Conservation (phyloP, 768 basidiomycete species). For the Rhodosporidiobolus odoratus region DNA sequence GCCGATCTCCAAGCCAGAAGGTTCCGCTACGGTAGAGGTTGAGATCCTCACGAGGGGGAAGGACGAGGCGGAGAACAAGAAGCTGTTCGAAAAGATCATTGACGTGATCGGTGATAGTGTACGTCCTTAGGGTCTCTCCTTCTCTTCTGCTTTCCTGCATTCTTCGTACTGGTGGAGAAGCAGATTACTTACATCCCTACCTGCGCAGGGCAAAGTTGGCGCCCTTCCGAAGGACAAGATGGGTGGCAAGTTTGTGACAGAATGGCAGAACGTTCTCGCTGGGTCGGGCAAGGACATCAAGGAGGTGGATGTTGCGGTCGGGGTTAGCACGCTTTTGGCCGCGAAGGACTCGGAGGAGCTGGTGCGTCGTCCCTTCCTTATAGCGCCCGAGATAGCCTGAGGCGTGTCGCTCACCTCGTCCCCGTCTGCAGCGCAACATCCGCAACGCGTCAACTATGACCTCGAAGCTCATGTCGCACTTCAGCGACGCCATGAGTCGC, state of each 20-base stretch:
- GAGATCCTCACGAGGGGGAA: conserved; percentile 58
- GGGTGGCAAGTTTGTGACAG: conserved; percentile 74
- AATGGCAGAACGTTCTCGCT: conserved; percentile 58
- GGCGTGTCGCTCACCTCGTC: background rate
- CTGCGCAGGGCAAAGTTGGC: conserved; percentile 59
- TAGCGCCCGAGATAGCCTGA: no score
- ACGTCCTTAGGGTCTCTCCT: background rate
- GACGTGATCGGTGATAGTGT: conserved; percentile 32
- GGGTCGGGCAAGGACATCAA: conserved; percentile 54
- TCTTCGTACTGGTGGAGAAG: no score
- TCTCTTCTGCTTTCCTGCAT: background rate
- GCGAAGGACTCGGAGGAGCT: conserved; percentile 88
- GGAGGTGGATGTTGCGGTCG: conserved; percentile 68
- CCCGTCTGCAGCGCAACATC: conserved; percentile 61
- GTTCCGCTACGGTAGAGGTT: conserved; percentile 52
- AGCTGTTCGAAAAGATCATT: conserved; percentile 36
- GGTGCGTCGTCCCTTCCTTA: conserved; percentile 48
- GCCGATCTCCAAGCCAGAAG: conserved; percentile 14
- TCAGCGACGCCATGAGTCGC: conserved; percentile 77
- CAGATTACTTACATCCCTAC: no score
- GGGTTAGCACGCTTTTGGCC: conserved; percentile 71
- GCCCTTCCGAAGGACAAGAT: conserved; percentile 75
- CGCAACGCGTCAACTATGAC: conserved; percentile 71
- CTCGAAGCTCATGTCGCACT: conserved; percentile 75
- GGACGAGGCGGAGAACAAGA: conserved; percentile 45